phyloP scores from a whole-genome alignment of 352 stramenopile species.

The Phytophthora hybrid region DNA sequence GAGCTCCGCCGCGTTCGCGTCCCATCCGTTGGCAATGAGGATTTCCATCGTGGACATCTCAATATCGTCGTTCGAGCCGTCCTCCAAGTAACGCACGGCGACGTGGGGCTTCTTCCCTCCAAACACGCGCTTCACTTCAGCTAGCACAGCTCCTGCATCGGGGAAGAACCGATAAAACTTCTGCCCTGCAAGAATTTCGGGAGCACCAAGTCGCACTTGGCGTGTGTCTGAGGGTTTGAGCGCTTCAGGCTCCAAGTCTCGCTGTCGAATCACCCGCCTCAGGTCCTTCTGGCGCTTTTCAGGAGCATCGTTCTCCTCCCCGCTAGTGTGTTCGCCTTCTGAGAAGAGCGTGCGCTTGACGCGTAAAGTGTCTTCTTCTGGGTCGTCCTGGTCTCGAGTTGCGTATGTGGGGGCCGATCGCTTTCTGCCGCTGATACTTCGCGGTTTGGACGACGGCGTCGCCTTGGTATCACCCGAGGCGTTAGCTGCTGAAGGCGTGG shows the following conservation, averaged over 20 bases:
- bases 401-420: conserved; percentile 5
- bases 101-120: conserved; percentile 85
- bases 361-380: conserved; percentile 21
- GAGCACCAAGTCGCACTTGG: conserved; percentile 53
- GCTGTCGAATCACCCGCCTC: conserved; percentile 6
- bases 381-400: conserved; percentile 22
- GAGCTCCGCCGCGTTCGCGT: conserved; percentile 69
- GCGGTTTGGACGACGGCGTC: conserved; percentile 57
- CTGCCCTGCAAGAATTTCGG: conserved; percentile 67
- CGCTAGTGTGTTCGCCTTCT: conserved; percentile 61
- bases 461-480: conserved; percentile 29
- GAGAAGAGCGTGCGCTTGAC: conserved; percentile 80
- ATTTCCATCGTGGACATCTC: conserved; percentile 80
- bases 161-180: conserved; percentile 84
- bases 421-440: conserved; percentile 60
- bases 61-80: conserved; percentile 63
- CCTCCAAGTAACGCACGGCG: conserved; percentile 67
- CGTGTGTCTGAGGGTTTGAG: conserved; percentile 66
- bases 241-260: conserved; percentile 51
- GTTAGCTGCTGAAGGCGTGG: conserved; percentile 18
- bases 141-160: conserved; percentile 59
- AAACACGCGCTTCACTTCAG: conserved; percentile 79
- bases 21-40: conserved; percentile 83
- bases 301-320: conserved; percentile 61
- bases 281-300: conserved; percentile 10